Evolutionary conservation across 225 moss, liverwort and hornwort genomes (phyloP), one percentile per base, ranked within the genome.

Genomic region (Straminergon stramineum): DNA sequence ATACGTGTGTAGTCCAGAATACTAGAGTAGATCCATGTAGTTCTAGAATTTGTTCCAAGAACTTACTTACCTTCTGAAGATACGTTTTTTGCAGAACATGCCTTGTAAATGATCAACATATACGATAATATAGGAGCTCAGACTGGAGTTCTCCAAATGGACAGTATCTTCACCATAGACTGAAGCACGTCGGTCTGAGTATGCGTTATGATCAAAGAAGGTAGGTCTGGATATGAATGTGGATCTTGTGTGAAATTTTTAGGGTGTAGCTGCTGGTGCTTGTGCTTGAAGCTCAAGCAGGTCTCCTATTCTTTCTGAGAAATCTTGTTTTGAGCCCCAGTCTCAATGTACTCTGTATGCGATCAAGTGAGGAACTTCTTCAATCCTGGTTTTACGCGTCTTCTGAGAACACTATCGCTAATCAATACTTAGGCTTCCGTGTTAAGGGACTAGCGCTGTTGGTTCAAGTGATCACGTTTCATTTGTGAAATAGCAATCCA

Each of bases 101-200:
- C 45, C 58, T 88, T 90, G 91, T 84, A 88, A 91, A 81, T 84
- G 90, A 88, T 84, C 84, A 91, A 75, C 88, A 66, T 83, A 87
- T 75, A 48, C 71, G 68, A 82, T 63, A 80, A 57, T 31, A 10
- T 76, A 45, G 86, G 84, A 88, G 86, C 86, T 79, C 81, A 88
- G 84, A 81, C 76, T 88, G 84, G 91, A 87, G 87, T 74, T 86
- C 86, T 74, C 55, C 26, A 55, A 90, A 52, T 75, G 80, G 83
- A 31, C 67, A 80, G 79, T 83, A 76, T 76, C 82, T 87, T 24
- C 87, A 74, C 39, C 62, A 52, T 89, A 60, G 79, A 64, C 86
- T 80, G 81, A 75, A 66, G 75, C 69, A 82, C 62, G 5, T 75
- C 71, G 83, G 79, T 92, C 88, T 90, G 74, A 87, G 89, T 89